Conservation (phyloP, 768 basidiomycete genomes). For the Tricholoma bakamatsutake region DNA sequence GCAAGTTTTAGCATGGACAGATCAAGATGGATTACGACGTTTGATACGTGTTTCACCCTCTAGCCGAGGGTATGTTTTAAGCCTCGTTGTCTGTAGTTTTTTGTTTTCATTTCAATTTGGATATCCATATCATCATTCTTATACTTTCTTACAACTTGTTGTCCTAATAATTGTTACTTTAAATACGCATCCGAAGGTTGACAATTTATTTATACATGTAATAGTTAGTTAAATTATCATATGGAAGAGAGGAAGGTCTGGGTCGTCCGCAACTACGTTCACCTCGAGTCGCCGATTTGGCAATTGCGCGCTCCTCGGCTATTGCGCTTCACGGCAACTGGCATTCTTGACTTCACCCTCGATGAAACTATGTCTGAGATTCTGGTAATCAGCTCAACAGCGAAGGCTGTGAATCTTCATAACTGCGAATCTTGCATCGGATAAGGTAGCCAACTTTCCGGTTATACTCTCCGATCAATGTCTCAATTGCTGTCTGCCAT, state of each 20-base stretch:
- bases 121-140: slow-evolving; percentile 7
- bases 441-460: too few relatives aligned
- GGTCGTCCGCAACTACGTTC: neutral
- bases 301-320: slow-evolving; percentile 26
- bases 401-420: too few relatives aligned
- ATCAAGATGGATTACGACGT: neutral
- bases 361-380: slow-evolving; percentile 31
- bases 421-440: too few relatives aligned
- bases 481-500: too few relatives aligned
- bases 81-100: slow-evolving; percentile 7
- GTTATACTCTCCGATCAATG: too few relatives aligned
- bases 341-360: slow-evolving; percentile 37
- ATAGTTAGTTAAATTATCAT: neutral
- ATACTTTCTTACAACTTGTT: neutral
- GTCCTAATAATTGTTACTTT: neutral
- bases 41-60: slow-evolving; percentile 1
- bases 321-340: slow-evolving; percentile 34
- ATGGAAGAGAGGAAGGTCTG: too few relatives aligned
- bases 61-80: slow-evolving; percentile 9
- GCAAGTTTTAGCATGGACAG: slow-evolving; percentile 3
- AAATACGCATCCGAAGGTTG: neutral
- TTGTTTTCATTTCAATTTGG: slow-evolving; percentile 16
- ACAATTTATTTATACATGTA: neutral
- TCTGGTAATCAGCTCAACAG: too few relatives aligned
- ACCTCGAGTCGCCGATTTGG: too few relatives aligned